Evolutionary conservation across 2,329 filamentous ascomycete genomes (phyloP).

Genomic region (Didymella keratinophila): DNA sequence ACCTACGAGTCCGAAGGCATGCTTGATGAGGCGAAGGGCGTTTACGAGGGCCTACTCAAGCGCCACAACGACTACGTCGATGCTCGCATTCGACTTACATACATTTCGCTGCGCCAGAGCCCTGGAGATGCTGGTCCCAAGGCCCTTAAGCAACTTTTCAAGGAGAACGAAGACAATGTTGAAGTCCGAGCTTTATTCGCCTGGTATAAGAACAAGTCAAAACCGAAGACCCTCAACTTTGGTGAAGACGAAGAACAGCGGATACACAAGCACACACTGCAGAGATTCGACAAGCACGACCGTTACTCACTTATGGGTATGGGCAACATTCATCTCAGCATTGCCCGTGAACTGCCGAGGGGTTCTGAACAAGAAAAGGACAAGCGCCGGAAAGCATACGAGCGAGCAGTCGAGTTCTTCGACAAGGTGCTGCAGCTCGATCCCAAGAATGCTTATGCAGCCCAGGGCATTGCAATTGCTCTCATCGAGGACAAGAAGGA

Average conservation of each 20-base stretch:
- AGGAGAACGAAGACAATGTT: conserved; percentile 82
- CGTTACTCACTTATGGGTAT: conserved; percentile 95
- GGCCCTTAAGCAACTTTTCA: conserved; percentile 83
- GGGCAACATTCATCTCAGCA: conserved; percentile 90
- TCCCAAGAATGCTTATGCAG: conserved; percentile 92
- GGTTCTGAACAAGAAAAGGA: conserved; percentile 90
- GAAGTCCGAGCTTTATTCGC: conserved; percentile 93
- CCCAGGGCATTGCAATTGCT: conserved; percentile 93
- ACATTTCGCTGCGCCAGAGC: conserved; percentile 82
- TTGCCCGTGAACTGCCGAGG: conserved; percentile 92
- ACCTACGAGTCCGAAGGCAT: conserved; percentile 89
- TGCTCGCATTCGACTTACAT: conserved; percentile 85
- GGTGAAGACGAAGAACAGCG: conserved; percentile 90
- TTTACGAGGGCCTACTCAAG: conserved; percentile 85
- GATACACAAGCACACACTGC: conserved; percentile 95
- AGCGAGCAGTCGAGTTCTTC: conserved; percentile 95
- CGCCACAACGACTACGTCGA: conserved; percentile 93
- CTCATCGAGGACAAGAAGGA: conserved; percentile 95
- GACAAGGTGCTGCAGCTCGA: conserved; percentile 97
- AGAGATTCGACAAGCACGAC: conserved; percentile 91
- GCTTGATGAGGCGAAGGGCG: conserved; percentile 81
- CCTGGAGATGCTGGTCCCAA: conserved; percentile 88
- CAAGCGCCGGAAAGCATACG: conserved; percentile 85
- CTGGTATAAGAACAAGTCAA: conserved; percentile 91
- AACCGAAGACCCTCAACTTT: conserved; percentile 81